Base-by-base conservation (phyloP, 139 green algal species). In the Astrephomene gubernaculifera region DNA sequence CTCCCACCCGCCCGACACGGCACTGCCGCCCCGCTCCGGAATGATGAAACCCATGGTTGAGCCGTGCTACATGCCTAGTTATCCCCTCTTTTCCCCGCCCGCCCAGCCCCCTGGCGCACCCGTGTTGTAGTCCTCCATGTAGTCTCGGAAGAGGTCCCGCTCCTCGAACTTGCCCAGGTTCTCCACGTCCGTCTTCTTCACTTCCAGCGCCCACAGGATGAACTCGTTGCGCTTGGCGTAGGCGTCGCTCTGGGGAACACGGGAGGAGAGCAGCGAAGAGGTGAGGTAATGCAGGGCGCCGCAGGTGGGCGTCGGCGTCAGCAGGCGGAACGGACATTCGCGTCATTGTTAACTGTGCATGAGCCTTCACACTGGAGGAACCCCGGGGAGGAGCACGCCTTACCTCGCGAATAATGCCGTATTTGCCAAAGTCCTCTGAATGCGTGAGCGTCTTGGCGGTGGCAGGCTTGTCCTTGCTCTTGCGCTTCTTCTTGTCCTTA, bases 321-420 rank as follows among this genome's bases (percentile, higher is more conserved):
- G n/a, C n/a, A n/a, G n/a, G n/a, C n/a, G n/a, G n/a, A n/a, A n/a
- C n/a, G n/a, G n/a, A n/a, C n/a, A n/a, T n/a, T n/a, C n/a, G n/a
- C n/a, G n/a, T n/a, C n/a, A n/a, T n/a, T n/a, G n/a, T n/a, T n/a
- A n/a, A n/a, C n/a, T n/a, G n/a, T n/a, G n/a, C n/a, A n/a, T n/a
- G n/a, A n/a, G n/a, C n/a, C n/a, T n/a, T n/a, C n/a, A n/a, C n/a
- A n/a, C n/a, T n/a, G n/a, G n/a, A n/a, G n/a, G n/a, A n/a, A n/a
- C n/a, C n/a, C n/a, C n/a, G n/a, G n/a, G n/a, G n/a, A n/a, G n/a
- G n/a, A n/a, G n/a, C 36, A 39, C 17, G 25, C 70, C 90, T 53
- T 80, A 95, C 89, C 89, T 98, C 94, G 22, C 94, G 87, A 38
- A 98, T 94, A 78, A 96, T 91, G 78, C 95, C 95, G 76, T 94